These are phyloP conservation scores for Debaryomyces singareniensis DNA, from an alignment of 1,139 yeast species.

Conservation along the genomic window DNA sequence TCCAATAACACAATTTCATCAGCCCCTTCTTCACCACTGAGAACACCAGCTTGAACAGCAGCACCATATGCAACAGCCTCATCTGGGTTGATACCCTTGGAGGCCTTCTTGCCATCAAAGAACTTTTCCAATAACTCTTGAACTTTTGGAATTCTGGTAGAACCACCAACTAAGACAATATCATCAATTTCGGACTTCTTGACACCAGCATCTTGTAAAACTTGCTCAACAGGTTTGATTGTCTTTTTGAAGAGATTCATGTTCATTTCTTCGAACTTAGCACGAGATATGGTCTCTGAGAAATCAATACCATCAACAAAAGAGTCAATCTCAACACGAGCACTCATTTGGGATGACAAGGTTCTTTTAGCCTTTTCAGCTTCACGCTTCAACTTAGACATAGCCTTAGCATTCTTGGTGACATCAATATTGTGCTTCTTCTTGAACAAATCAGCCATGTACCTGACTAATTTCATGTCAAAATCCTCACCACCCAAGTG, in stretches of 20 bases:
- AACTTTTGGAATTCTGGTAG: slow-evolving; percentile 96
- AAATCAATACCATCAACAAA: slow-evolving; percentile 94
- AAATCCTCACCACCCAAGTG: slow-evolving; percentile 87
- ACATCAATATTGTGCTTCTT: slow-evolving; percentile 82
- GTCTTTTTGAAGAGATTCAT: slow-evolving; percentile 83
- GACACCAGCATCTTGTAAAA: slow-evolving; percentile 81
- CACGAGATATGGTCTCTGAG: slow-evolving; percentile 87
- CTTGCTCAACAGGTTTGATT: slow-evolving; percentile 89
- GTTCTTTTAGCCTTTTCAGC: slow-evolving; percentile 97
- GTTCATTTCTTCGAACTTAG: slow-evolving; percentile 92
- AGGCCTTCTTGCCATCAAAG: slow-evolving; percentile 90
- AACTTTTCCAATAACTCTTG: slow-evolving; percentile 81
- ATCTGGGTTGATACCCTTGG: slow-evolving; percentile 95
- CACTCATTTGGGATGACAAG: slow-evolving; percentile 81
- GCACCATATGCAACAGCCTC: slow-evolving; percentile 55
- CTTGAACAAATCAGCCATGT: slow-evolving; percentile 79
- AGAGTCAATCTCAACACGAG: slow-evolving; percentile 91
- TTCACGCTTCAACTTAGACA: slow-evolving; percentile 89
- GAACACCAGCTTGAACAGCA: slow-evolving; percentile 84
- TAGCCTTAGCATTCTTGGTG: slow-evolving; percentile 66
- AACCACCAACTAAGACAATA: slow-evolving; percentile 94
- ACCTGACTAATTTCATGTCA: slow-evolving; percentile 82
- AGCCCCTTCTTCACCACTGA: slow-evolving; percentile 64
- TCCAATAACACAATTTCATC: slow-evolving; percentile 44
- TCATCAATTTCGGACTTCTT: slow-evolving; percentile 82